These are phyloP conservation scores for Clitoria ternatea DNA, from an alignment of 306 rosid genomes.

Conservation along the genomic window DNA sequence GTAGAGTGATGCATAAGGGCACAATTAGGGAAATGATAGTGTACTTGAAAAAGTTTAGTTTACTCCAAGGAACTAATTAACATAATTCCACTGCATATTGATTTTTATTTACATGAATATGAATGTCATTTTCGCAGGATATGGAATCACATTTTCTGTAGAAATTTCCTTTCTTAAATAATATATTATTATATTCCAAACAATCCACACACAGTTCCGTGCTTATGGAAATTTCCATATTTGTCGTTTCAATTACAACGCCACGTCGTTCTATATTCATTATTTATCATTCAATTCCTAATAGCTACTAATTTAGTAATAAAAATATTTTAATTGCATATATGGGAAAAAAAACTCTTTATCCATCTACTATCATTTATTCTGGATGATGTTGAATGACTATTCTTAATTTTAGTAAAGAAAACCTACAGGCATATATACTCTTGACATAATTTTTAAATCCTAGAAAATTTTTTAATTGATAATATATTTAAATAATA, in stretches of 20 bases:
- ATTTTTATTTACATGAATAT: neutral
- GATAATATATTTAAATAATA: no score
- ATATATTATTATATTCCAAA: constrained; percentile 19
- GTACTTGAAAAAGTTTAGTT: neutral
- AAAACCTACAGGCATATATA: no score
- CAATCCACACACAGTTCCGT: constrained; percentile 16
- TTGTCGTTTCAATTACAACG: neutral
- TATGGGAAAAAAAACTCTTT: no score
- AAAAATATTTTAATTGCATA: no score
- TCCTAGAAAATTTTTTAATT: no score
- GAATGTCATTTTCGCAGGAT: neutral
- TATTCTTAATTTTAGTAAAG: no score
- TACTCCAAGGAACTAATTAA: neutral
- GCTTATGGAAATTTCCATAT: constrained; percentile 16
- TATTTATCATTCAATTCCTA: neutral
- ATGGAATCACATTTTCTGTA: neutral
- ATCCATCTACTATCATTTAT: no score
- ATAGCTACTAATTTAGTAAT: neutral
- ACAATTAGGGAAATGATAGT: neutral
- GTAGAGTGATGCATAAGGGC: neutral
- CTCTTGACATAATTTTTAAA: no score
- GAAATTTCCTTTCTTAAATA: constrained; percentile 16
- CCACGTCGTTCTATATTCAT: neutral
- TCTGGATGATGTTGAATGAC: no score
- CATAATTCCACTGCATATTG: neutral